These are phyloP conservation scores for Zoysia pacifica DNA, from an alignment of 176 grass and related monocot genomes.

Conservation along the genomic window DNA sequence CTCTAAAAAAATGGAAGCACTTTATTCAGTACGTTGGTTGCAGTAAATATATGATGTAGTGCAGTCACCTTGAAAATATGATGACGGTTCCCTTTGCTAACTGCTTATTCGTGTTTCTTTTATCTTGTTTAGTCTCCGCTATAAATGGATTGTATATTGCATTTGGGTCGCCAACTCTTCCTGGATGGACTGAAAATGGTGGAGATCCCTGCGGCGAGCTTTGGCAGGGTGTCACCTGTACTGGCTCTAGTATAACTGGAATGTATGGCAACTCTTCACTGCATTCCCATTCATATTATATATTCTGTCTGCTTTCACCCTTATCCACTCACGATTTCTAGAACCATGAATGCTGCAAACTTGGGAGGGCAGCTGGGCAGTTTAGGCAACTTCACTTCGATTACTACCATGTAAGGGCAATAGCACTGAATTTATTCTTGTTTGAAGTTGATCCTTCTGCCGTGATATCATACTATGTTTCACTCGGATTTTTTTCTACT, in stretches of 20 bases:
- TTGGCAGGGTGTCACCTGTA: constrained; percentile 87
- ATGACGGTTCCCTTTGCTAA: neutral
- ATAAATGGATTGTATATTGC: constrained; percentile 80
- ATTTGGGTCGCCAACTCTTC: constrained; percentile 76
- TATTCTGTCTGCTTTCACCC: constrained; percentile 18
- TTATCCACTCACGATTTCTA: constrained; percentile 46
- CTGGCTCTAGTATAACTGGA: constrained; percentile 68
- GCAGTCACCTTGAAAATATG: neutral
- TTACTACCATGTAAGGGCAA: constrained; percentile 72
- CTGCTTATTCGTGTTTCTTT: constrained; percentile 25
- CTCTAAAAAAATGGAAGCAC: neutral
- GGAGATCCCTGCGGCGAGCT: constrained; percentile 77
- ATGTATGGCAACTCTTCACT: constrained; percentile 77
- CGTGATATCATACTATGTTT: neutral
- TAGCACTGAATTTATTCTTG: neutral
- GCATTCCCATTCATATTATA: constrained; percentile 2
- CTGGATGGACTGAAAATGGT: constrained; percentile 81
- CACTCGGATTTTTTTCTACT: neutral
- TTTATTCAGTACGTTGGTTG: neutral
- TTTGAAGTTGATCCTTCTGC: constrained; percentile 7
- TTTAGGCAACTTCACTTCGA: constrained; percentile 83
- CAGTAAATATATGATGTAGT: constrained; percentile 27
- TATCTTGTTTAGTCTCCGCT: constrained; percentile 56
- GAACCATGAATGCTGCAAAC: constrained; percentile 88
- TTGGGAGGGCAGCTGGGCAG: constrained; percentile 82